Conservation (phyloP, 106 monocot species). For the Dioscorea alata region DNA sequence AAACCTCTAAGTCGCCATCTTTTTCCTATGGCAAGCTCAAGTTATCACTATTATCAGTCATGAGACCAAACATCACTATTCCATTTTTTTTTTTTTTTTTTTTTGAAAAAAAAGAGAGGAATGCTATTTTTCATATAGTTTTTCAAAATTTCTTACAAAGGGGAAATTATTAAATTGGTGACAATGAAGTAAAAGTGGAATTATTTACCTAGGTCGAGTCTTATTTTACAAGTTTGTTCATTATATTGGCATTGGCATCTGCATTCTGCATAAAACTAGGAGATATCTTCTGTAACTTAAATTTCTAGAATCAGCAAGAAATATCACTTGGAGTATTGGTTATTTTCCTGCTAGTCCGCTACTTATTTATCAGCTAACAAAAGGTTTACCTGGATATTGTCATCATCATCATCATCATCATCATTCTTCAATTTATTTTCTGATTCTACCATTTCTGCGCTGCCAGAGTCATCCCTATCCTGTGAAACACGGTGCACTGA, state of each 20-base stretch:
- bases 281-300: neutral
- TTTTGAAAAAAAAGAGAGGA: no score
- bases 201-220: neutral
- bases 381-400: slow-evolving; percentile 23
- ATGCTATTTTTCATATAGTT: no score
- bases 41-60: slow-evolving; percentile 12
- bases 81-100: no score
- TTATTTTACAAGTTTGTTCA: neutral
- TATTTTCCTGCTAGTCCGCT: no score
- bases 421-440: slow-evolving; percentile 9
- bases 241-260: neutral
- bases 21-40: slow-evolving; percentile 40
- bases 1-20: slow-evolving; percentile 48
- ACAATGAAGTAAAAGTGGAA: neutral
- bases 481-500: neutral
- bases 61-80: no score
- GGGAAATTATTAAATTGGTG: neutral
- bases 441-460: slow-evolving; percentile 6
- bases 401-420: slow-evolving; percentile 16
- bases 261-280: neutral
- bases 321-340: no score
- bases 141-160: no score
- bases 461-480: slow-evolving; percentile 23
- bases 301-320: neutral
- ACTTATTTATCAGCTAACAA: neutral